These are phyloP conservation scores for Penicillium parvum DNA, from an alignment of 495 filamentous ascomycete genomes.

Conservation along the genomic window DNA sequence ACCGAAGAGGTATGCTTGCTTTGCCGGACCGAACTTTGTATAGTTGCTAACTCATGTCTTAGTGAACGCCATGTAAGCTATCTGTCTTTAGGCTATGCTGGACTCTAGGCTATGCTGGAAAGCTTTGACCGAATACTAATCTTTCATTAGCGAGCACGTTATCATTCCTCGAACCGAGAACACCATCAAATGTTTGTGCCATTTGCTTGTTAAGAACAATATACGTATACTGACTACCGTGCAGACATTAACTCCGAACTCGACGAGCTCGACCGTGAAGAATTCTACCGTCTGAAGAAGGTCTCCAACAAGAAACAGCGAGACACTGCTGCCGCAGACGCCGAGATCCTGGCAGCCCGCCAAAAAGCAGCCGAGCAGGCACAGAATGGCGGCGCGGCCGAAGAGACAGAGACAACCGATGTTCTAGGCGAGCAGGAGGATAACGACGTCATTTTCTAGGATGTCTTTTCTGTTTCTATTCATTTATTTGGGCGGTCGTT, in stretches of 20 bases:
- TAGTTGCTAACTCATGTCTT: slow-evolving; percentile 2
- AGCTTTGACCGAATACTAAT: slow-evolving; percentile 8
- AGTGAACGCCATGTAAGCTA: slow-evolving; percentile 90
- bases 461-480: slow-evolving; percentile 2
- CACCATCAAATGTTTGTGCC: slow-evolving; percentile 82
- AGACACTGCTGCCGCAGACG: slow-evolving; percentile 69
- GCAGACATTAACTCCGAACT: slow-evolving; percentile 96
- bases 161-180: slow-evolving; percentile 98
- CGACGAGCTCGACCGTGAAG: slow-evolving; percentile 95
- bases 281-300: slow-evolving; percentile 98
- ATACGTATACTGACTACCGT: slow-evolving; percentile 13
- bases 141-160: slow-evolving; percentile 66
- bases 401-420: slow-evolving; percentile 52
- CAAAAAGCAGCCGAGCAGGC: slow-evolving; percentile 42
- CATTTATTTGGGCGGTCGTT: slow-evolving; percentile 8
- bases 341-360: slow-evolving; percentile 61
- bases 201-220: not conserved
- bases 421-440: slow-evolving; percentile 83
- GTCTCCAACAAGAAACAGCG: slow-evolving; percentile 93
- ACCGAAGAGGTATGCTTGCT: slow-evolving; percentile 68
- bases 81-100: too few relatives aligned
- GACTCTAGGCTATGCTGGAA: too few relatives aligned
- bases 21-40: too few relatives aligned
- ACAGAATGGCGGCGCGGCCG: slow-evolving; percentile 28
- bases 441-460: slow-evolving; percentile 90